Conservation (phyloP, 192 early-diverging fungal species). For the Globomyces pollinis-pini region DNA sequence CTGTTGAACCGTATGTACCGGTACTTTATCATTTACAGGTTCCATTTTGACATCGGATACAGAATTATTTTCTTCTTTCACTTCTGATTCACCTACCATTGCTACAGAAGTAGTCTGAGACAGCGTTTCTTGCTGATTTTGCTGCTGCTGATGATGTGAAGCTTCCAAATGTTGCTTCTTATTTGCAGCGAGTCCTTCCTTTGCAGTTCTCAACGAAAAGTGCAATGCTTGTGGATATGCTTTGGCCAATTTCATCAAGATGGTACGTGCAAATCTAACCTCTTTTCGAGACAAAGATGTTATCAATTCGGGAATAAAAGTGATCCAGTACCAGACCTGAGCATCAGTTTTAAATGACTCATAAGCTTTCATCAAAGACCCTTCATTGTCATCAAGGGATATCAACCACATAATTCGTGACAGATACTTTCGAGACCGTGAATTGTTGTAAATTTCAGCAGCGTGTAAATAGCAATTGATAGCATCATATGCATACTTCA, state of each 20-base stretch:
- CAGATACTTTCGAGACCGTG: conserved; percentile 81
- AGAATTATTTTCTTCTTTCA: conserved; percentile 10
- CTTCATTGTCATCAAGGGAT: conserved; percentile 64
- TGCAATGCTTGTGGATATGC: conserved; percentile 89
- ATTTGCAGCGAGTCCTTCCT: conserved; percentile 72
- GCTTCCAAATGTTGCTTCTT: conserved; percentile 40
- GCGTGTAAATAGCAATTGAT: conserved; percentile 96
- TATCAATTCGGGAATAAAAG: conserved; percentile 93
- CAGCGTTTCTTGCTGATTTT: not conserved
- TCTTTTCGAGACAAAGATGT: conserved; percentile 71
- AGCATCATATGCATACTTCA: conserved; percentile 76
- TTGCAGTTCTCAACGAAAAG: conserved; percentile 86
- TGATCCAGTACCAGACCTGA: conserved; percentile 97
- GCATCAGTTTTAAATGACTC: conserved; percentile 86
- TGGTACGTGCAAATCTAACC: conserved; percentile 61
- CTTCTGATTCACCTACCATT: conserved; percentile 11
- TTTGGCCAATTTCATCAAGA: conserved; percentile 92
- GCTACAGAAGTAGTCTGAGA: not conserved
- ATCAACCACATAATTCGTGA: conserved; percentile 92
- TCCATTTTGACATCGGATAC: conserved; percentile 10
- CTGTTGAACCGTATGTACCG: not conserved
- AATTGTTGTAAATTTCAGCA: conserved; percentile 76
- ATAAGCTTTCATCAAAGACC: conserved; percentile 69
- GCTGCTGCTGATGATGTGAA: not conserved
- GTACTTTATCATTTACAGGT: not conserved